These are phyloP conservation scores for Teratosphaeria zuluensis DNA, from an alignment of 2,329 filamentous ascomycete species.

Conservation along the genomic window DNA sequence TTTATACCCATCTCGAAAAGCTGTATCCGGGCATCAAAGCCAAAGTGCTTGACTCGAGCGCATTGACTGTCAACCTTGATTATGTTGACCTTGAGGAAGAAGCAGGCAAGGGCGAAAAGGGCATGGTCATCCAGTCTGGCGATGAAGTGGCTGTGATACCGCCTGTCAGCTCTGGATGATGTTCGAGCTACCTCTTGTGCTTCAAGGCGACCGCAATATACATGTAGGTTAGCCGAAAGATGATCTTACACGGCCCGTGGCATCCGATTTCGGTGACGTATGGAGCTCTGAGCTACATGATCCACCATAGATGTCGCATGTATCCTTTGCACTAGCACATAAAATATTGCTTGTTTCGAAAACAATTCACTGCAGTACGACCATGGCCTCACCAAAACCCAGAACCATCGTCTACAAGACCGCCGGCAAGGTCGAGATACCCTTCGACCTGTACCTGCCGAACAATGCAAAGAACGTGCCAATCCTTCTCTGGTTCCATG, in stretches of 20 bases:
- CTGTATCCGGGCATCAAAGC: constrained; percentile 59
- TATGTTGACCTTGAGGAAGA: constrained; percentile 62
- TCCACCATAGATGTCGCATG: background rate
- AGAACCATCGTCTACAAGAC: constrained; percentile 13
- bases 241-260: background rate
- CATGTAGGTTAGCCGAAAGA: background rate
- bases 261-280: background rate
- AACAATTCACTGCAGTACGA: background rate
- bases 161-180: constrained; percentile 73
- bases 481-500: constrained; percentile 14
- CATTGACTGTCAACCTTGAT: constrained; percentile 70
- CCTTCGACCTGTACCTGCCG: constrained; percentile 12
- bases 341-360: background rate
- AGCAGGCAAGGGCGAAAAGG: constrained; percentile 30
- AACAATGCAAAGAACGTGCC: constrained; percentile 6
- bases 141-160: constrained; percentile 85
- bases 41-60: constrained; percentile 60
- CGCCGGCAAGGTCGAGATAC: constrained; percentile 8
- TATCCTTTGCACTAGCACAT: background rate
- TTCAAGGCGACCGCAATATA: background rate
- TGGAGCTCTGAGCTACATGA: background rate
- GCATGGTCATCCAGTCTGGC: constrained; percentile 53
- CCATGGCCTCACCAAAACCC: constrained; percentile 4
- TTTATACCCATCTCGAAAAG: constrained; percentile 60
- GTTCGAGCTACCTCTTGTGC: background rate